Evolutionary conservation across 768 basidiomycete genomes (phyloP).

Genomic region (Termitomyces sp.): DNA sequence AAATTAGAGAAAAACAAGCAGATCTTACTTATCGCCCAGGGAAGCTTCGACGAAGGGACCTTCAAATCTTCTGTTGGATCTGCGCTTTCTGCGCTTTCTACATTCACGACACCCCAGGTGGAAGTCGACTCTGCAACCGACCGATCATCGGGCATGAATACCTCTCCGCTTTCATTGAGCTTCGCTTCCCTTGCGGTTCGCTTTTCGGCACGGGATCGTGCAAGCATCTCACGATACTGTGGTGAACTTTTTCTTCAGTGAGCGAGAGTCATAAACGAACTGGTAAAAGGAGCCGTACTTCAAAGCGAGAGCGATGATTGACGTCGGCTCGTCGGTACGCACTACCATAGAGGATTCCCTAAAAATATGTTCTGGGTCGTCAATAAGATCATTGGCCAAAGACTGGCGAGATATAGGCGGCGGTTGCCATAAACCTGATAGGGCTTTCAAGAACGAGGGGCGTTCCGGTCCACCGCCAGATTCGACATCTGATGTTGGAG

Average conservation of each 20-base stretch:
- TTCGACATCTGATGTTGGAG: constrained; percentile 52
- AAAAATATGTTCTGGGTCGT: constrained; percentile 90
- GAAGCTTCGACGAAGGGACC: constrained; percentile 71
- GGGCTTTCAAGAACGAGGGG: constrained; percentile 72
- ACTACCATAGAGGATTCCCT: constrained; percentile 93
- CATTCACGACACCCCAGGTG: constrained; percentile 89
- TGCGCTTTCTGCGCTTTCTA: constrained; percentile 59
- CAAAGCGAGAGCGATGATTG: constrained; percentile 92
- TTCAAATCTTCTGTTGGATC: constrained; percentile 76
- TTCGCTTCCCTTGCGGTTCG: constrained; percentile 56
- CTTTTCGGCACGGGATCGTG: constrained; percentile 74
- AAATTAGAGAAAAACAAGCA: neutral
- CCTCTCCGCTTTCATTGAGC: constrained; percentile 65
- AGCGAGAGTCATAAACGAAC: neutral
- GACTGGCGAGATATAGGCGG: constrained; percentile 49
- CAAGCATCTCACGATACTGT: constrained; percentile 76
- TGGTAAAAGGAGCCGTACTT: constrained; percentile 51
- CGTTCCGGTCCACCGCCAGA: constrained; percentile 50
- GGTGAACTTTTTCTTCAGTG: constrained; percentile 54
- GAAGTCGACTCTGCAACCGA: constrained; percentile 81
- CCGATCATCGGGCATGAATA: constrained; percentile 89
- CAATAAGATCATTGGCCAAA: constrained; percentile 64
- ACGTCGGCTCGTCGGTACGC: constrained; percentile 94
- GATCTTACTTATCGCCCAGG: constrained; percentile 75
- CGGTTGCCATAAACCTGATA: constrained; percentile 80